Conservation (phyloP, 176 grass and related monocot genomes). For the Stipa capillata region DNA sequence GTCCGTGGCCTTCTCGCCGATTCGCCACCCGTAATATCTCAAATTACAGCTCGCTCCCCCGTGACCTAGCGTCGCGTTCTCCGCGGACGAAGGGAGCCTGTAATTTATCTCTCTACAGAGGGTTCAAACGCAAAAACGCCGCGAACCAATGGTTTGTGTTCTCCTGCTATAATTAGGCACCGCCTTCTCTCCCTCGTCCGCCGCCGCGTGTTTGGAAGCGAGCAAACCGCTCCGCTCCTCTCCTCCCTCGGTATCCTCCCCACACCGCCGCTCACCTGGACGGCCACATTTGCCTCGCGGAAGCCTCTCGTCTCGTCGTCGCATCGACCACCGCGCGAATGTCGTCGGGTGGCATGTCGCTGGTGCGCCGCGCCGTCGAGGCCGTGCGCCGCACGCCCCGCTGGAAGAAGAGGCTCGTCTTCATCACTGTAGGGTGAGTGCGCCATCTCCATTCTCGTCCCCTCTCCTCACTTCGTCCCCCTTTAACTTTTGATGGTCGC, state of each 20-base stretch:
- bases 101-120: fast-evolving
- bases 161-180: slow-evolving; percentile 23
- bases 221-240: slow-evolving; percentile 19
- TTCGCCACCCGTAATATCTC: fast-evolving
- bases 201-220: slow-evolving; percentile 37
- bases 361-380: slow-evolving; percentile 25
- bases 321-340: slow-evolving; percentile 1
- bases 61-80: neutral
- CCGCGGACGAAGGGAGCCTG: neutral
- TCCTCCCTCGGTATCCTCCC: neutral
- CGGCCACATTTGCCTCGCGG: neutral
- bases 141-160: neutral
- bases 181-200: slow-evolving; percentile 16
- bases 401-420: slow-evolving; percentile 44
- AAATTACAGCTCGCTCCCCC: neutral
- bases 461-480: neutral
- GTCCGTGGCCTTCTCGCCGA: neutral
- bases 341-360: neutral
- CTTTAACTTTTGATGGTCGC: neutral
- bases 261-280: neutral
- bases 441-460: neutral
- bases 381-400: slow-evolving; percentile 18
- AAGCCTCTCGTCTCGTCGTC: neutral
- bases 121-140: neutral
- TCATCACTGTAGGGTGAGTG: slow-evolving; percentile 44